Base-by-base conservation (phyloP, 108 stramenopile genomes). In the Mediolabrus comicus region DNA sequence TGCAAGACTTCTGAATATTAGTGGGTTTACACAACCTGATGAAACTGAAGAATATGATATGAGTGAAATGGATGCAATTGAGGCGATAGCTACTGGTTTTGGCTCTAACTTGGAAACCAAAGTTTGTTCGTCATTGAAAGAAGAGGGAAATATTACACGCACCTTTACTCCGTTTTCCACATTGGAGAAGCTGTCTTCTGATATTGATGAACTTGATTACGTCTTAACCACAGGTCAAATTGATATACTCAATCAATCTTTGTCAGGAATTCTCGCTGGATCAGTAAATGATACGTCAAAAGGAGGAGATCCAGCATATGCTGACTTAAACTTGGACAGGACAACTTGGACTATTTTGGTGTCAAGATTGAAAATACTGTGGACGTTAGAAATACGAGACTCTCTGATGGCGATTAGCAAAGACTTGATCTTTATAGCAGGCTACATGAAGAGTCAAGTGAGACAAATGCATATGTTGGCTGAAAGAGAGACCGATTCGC, bases 311-410 rank as follows among this genome's bases (percentile, higher is more conserved):
- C 51, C 57, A 29, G 2, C 26, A 22, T 75, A 71, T 53, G 63
- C 35, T 31, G 69, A 54, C 1, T 60, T 79, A 27, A 46, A 79
- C 1, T 60, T 79, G 32, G 57, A 79, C 56, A 68, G 70, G 32
- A 75, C 69, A 16, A 76, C 83, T 4, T 84, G 83, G 83, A 81
- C 72, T 33, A 74, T 84, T 54, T 63, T 84, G 13, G 80, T 84
- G 2, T 62, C 69, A 3, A 57, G 71, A 24, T 64, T 81, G 58
- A 71, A 72, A 29, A 58, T 84, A 27, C 72, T 84, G 11, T 84
- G 80, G 80, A 84, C 83, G 9, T 11, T 84, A 10, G 80, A 81
- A 28, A 84, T 84, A n/a, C 34, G 83, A 43, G 83, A 84, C 53
- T 54, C 53, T 51, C 55, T 84, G 13, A 71, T 81, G 64, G 53